Evolutionary conservation across 345 rosid species (phyloP).

Genomic region (Erodium maritimum): DNA sequence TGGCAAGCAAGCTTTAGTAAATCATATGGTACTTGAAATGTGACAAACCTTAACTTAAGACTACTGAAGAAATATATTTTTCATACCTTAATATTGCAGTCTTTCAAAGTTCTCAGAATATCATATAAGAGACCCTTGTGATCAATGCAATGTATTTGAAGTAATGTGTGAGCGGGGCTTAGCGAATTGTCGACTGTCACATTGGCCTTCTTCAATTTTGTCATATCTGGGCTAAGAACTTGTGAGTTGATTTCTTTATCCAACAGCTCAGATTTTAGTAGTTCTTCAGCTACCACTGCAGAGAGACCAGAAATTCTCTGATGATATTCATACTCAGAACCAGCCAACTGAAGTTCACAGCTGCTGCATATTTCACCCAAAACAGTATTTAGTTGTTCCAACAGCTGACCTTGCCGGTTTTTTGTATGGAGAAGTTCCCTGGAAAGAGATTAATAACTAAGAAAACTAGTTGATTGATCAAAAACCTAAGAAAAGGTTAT

Average conservation of each 20-base stretch:
- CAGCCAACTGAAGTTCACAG: conserved; percentile 65
- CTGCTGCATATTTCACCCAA: conserved; percentile 66
- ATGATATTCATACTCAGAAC: conserved; percentile 49
- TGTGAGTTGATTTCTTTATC: conserved; percentile 39
- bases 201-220: conserved; percentile 37
- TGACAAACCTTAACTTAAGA: too few relatives aligned
- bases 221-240: conserved; percentile 53
- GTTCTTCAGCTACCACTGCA: conserved; percentile 41
- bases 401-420: conserved; percentile 43
- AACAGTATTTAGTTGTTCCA: conserved; percentile 46
- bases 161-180: conserved; percentile 70
- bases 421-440: conserved; percentile 70
- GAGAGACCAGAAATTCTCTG: conserved; percentile 47
- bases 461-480: neutral
- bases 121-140: conserved; percentile 81
- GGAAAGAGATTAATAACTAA: neutral
- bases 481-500: neutral
- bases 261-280: conserved; percentile 36
- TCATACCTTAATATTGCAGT: conserved; percentile 57
- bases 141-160: conserved; percentile 55
- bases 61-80: too few relatives aligned
- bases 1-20: too few relatives aligned
- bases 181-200: conserved; percentile 56
- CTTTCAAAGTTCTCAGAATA: conserved; percentile 68
- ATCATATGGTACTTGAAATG: too few relatives aligned